Conservation (phyloP, 306 rosid genomes). For the Cicer cuneatum region DNA sequence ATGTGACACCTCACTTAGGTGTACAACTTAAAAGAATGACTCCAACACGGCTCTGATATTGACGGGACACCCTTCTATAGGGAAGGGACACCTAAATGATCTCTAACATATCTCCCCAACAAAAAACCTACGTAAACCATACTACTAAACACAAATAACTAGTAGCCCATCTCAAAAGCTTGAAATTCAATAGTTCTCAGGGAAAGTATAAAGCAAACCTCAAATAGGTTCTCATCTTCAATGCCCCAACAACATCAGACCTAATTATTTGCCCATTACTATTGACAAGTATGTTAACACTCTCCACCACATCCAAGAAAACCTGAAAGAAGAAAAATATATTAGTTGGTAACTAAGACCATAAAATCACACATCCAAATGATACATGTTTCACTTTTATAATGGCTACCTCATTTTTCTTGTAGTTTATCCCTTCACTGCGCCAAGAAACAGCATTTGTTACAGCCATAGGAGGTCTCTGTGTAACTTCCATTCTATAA, state of each 20-base stretch:
- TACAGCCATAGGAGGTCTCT: slow-evolving; percentile 99
- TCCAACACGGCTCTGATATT: neutral
- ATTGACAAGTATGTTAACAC: slow-evolving; percentile 97
- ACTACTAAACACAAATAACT: slow-evolving; percentile 33
- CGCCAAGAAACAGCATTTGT: slow-evolving; percentile 99
- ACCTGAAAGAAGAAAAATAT: slow-evolving; percentile 59
- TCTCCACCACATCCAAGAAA: slow-evolving; percentile 99
- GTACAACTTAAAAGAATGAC: neutral
- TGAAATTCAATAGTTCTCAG: slow-evolving; percentile 29
- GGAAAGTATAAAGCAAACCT: slow-evolving; percentile 59
- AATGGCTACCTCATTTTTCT: slow-evolving; percentile 85
- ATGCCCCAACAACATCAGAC: slow-evolving; percentile 97
- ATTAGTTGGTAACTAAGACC: slow-evolving; percentile 37
- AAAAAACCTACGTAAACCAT: slow-evolving; percentile 22
- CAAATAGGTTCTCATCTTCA: slow-evolving; percentile 98
- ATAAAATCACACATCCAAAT: slow-evolving; percentile 17
- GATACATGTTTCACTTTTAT: neutral
- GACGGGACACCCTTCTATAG: neutral
- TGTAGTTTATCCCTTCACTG: slow-evolving; percentile 93
- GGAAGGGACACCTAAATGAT: neutral
- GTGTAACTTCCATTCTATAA: slow-evolving; percentile 94
- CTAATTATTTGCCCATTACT: slow-evolving; percentile 98
- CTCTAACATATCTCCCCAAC: neutral
- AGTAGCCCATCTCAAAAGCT: slow-evolving; percentile 37
- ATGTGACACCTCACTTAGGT: neutral